phyloP scores from a whole-genome alignment of 192 early-diverging fungal species.

The Entophlyctis luteolus region DNA sequence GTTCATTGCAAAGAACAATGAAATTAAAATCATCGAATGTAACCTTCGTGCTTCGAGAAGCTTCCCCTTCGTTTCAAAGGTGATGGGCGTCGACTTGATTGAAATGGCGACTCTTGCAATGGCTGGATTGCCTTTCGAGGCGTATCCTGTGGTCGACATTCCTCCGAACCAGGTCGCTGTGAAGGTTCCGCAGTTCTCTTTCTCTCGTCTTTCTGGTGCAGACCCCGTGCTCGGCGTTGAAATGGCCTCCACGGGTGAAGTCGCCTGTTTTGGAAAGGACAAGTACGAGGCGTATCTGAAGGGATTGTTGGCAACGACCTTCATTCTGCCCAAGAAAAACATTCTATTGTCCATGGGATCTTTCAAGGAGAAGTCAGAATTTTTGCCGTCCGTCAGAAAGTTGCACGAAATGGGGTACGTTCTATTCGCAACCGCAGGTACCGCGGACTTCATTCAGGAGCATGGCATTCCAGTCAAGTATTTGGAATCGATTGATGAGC shows the following conservation, averaged over 20 bases:
- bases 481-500: slow-evolving; percentile 74
- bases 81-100: slow-evolving; percentile 88
- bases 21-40: slow-evolving; percentile 99
- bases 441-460: slow-evolving; percentile 94
- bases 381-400: slow-evolving; percentile 82
- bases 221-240: slow-evolving; percentile 98
- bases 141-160: slow-evolving; percentile 75
- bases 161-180: slow-evolving; percentile 74
- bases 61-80: slow-evolving; percentile 98
- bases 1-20: slow-evolving; percentile 98
- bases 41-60: slow-evolving; percentile 95
- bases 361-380: slow-evolving; percentile 97
- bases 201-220: slow-evolving; percentile 89
- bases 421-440: slow-evolving; percentile 94
- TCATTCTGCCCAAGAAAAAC: slow-evolving; percentile 92
- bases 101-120: slow-evolving; percentile 96
- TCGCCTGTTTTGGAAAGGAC: slow-evolving; percentile 94
- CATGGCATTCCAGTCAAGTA: slow-evolving; percentile 89
- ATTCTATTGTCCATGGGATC: slow-evolving; percentile 93
- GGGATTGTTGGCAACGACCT: slow-evolving; percentile 88
- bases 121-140: slow-evolving; percentile 72
- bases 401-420: slow-evolving; percentile 82
- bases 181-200: slow-evolving; percentile 98
- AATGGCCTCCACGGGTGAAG: slow-evolving; percentile 99
- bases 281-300: slow-evolving; percentile 99